Conservation (phyloP, 2,329 filamentous ascomycete genomes). For the Paraphaeosphaeria sporulosa region DNA sequence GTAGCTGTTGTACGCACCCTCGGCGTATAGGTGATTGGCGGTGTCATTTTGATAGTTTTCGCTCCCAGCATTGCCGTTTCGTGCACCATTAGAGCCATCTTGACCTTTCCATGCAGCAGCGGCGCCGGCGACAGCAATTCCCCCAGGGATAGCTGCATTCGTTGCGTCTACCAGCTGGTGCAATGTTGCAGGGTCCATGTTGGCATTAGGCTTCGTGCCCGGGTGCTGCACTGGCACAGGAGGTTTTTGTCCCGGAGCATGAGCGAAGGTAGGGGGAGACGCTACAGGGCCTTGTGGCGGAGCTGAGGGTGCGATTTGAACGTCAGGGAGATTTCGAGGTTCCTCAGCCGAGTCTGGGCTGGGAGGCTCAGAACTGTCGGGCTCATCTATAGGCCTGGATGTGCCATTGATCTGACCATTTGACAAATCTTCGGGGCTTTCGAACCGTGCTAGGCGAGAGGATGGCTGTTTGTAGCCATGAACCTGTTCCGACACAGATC, state of each 20-base stretch:
- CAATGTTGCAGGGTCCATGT: slow-evolving; percentile 82
- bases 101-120: slow-evolving; percentile 51
- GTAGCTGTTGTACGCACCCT: slow-evolving; percentile 66
- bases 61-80: slow-evolving; percentile 42
- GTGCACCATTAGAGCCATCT: slow-evolving; percentile 39
- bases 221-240: slow-evolving; percentile 74
- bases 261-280: slow-evolving; percentile 79
- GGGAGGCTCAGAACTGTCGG: slow-evolving; percentile 37
- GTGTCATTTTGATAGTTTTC: slow-evolving; percentile 38
- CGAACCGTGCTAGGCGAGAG: slow-evolving; percentile 50
- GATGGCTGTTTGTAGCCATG: slow-evolving; percentile 51
- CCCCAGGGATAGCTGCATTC: slow-evolving; percentile 55
- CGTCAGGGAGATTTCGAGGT: slow-evolving; percentile 37
- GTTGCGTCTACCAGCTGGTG: slow-evolving; percentile 79
- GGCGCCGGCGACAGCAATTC: slow-evolving; percentile 48
- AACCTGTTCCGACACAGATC: slow-evolving; percentile 57
- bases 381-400: slow-evolving; percentile 34
- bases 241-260: slow-evolving; percentile 75
- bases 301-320: slow-evolving; percentile 45
- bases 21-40: slow-evolving; percentile 59
- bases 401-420: slow-evolving; percentile 42
- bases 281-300: slow-evolving; percentile 76
- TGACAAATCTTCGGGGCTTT: slow-evolving; percentile 38
- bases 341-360: slow-evolving; percentile 28
- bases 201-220: slow-evolving; percentile 79